These are phyloP conservation scores for grape (Vitis vinifera) DNA, from an alignment of 164 flowering plant genomes.

Conservation along the genomic window DNA sequence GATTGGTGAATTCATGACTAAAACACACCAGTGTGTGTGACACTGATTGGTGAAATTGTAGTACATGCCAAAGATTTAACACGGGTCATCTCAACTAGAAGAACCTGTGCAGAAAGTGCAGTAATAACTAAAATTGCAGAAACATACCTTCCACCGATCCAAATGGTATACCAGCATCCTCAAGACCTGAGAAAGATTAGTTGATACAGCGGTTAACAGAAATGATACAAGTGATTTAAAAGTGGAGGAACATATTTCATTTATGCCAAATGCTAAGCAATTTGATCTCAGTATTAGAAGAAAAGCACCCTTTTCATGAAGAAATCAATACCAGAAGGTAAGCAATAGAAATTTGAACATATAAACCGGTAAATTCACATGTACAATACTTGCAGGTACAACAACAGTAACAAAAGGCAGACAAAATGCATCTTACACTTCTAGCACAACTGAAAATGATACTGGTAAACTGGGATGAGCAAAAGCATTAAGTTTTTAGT, in stretches of 20 bases:
- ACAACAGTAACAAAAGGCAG: too few species aligned
- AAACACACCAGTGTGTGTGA: too few species aligned
- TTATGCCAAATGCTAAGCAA: neutral
- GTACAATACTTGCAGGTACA: neutral
- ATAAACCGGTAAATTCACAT: neutral
- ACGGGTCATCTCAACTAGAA: neutral
- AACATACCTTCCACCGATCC: constrained; percentile 20
- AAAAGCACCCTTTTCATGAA: neutral
- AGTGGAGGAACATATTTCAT: neutral
- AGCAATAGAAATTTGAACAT: neutral
- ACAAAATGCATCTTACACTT: too few species aligned
- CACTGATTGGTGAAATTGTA: neutral
- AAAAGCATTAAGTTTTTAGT: too few species aligned
- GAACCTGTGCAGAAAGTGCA: neutral
- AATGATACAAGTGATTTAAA: neutral
- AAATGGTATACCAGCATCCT: constrained; percentile 15
- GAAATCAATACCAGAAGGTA: too few species aligned
- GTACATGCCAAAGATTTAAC: neutral
- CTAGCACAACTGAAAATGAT: too few species aligned
- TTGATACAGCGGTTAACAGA: neutral
- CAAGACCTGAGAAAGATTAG: constrained; percentile 12
- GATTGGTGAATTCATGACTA: too few species aligned
- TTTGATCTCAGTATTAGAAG: neutral
- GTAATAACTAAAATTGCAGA: neutral
- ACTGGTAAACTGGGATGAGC: too few species aligned